Percentiles rank a stretch among this genome's conserved stretches.
phyloP scores from a whole-genome alignment of 2,329 filamentous ascomycete species.

The Fusarium neocosmosporiellum region DNA sequence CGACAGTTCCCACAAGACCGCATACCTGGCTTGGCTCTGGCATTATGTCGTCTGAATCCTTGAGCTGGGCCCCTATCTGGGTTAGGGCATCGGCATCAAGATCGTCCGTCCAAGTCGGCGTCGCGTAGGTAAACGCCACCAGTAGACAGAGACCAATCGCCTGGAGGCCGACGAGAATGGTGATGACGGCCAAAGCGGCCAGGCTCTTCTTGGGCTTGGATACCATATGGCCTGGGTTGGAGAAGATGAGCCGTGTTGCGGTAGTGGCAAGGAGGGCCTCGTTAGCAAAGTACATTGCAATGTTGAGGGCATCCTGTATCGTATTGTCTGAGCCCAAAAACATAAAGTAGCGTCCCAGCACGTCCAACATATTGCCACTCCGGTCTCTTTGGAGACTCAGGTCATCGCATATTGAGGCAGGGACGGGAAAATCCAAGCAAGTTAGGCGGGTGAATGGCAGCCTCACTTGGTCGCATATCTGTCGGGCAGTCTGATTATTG shows the following conservation, averaged over 20 bases:
- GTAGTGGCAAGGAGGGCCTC: constrained; percentile 11
- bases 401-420: neutral
- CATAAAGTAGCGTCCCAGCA: neutral
- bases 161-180: constrained; percentile 10
- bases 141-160: neutral
- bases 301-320: neutral
- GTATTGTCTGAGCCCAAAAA: neutral
- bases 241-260: neutral
- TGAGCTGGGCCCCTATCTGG: constrained; percentile 7
- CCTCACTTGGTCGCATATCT: neutral
- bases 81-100: constrained; percentile 24
- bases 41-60: constrained; percentile 12
- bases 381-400: neutral
- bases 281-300: constrained; percentile 30
- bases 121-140: constrained; percentile 4
- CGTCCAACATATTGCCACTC: neutral
- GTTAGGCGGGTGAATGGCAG: neutral
- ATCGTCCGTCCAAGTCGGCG: constrained; percentile 17
- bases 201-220: constrained; percentile 13
- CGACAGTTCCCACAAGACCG: constrained; percentile 6
- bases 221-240: neutral
- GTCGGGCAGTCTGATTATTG: neutral
- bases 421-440: neutral
- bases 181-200: neutral
- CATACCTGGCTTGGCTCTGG: neutral